Base-by-base conservation (phyloP, 768 basidiomycete species). In the Serpula lacrymans region DNA sequence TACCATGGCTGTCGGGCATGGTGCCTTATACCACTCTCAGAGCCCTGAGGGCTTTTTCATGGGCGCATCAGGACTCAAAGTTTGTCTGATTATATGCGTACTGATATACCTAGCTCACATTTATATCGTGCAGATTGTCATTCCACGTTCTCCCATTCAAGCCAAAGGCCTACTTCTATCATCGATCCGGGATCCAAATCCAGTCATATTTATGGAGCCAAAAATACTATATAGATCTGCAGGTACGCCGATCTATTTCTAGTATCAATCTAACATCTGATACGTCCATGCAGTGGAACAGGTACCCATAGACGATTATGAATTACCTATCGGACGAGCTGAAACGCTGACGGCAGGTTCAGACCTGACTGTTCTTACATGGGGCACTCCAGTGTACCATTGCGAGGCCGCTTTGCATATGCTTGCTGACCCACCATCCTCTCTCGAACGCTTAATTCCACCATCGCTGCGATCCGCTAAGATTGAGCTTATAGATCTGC, bases 11-110 rank as follows among this genome's bases (percentile, higher is more conserved):
- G 94, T 97, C n/a, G 72, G 81, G 5, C 93, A 97, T 55, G 93
- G 93, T 30, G 93, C 85, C 17, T 62, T 94, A 42, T 97, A 96
- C 57, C 93, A 97, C 55, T 94, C 90, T 6, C 93, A 97, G 62
- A 91, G 88, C 41, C 93, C 93, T 3, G 94, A 97, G 62, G 91
- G 87, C 1, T 97, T 84, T 65, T 97, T 97, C 60, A 76, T 95
- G 70, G 92, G 86, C 24, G 92, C 89, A 6, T 69, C 89, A 0
- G 93, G 93, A 1, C 57, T 97, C 29, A 96, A 96, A 73, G 91
- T 88, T 42, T 11, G 45, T 25, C 22, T 13, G 26, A 17, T 10
- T 16, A 8, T 17, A 29, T n/a, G 28, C 28, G 28, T 29, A 29
- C 28, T 29, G 28, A 29, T 20, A 30, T 33, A 28, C 7, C 24